Base-by-base conservation (phyloP, 306 rosid species). In the Pachyrhizus erosus region DNA sequence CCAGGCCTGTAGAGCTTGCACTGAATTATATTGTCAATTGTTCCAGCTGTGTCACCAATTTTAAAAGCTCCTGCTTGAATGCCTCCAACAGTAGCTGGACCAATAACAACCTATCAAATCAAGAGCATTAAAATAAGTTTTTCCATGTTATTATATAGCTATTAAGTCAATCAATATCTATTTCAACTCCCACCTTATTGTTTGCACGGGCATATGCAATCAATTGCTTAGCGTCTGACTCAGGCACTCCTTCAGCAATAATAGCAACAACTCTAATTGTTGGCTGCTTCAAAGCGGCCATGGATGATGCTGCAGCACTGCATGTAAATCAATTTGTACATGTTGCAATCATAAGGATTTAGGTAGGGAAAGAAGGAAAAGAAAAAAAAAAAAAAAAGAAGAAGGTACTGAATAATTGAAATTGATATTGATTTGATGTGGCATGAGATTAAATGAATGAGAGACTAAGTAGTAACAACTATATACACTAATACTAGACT, bases 1-100 rank as follows among this genome's bases (percentile, higher is more conserved):
- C 99, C 99, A 65, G 99, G 99, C 88, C 99, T 96, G 93, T 93
- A 93, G 66, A 96, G 87, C 90, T 96, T 93, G 99, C 97, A 90
- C 1, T 91, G 97, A 84, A 93, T 88, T 61, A 93, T 90, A 85
- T 96, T 96, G 80, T 96, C 99, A 75, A 96, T 96, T 55, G 97
- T 96, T 87, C 99, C 99, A 58, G 99, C 99, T 46, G 98, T 96
- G 87, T 96, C 99, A 77, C 99, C 99, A 23, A 96, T 96, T 93
- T 93, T 96, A 89, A 96, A 96, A 76, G 99, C 99, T 52, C 98
- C 99, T 5, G 98, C 99, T 89, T 96, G 99, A 86, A 96, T 91
- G 61, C 99, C 99, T 83, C 99, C 99, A 80, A 96, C 98, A 24
- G 99, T 96, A 46, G 99, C 99, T 70, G 98, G 99, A 73, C 99